Percentiles rank a stretch among this genome's conserved stretches.
Conservation (phyloP, 345 rosid species). For the Salix caprea region DNA sequence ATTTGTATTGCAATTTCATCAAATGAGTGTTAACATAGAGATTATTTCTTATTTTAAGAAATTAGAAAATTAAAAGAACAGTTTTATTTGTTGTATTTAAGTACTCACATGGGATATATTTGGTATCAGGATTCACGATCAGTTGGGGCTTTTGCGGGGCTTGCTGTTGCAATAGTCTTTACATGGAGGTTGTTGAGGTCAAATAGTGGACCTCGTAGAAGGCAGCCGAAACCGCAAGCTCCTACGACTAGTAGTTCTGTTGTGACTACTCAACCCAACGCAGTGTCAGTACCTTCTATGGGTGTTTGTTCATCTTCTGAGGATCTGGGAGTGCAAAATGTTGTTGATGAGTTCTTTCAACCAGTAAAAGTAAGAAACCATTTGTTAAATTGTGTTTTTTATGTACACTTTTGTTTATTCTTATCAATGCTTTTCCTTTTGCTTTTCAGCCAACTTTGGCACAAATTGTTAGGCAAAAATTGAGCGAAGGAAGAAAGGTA, state of each 20-base stretch:
- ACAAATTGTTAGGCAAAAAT: constrained; percentile 77
- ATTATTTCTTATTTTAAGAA: not conserved
- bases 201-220: constrained; percentile 57
- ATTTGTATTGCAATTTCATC: not conserved
- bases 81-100: not conserved
- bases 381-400: not conserved
- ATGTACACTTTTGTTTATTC: not conserved
- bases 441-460: constrained; percentile 68
- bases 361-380: constrained; percentile 53
- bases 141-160: constrained; percentile 88
- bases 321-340: constrained; percentile 60
- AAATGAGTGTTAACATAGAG: not conserved
- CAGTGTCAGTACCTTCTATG: constrained; percentile 34
- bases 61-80: not conserved
- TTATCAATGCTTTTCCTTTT: not conserved
- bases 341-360: constrained; percentile 76
- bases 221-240: constrained; percentile 69
- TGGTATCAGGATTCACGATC: constrained; percentile 71
- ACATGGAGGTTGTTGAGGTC: constrained; percentile 78
- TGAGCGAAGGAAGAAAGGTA: constrained; percentile 94
- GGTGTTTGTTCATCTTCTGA: constrained; percentile 44
- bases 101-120: not conserved
- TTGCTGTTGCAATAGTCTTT: constrained; percentile 84
- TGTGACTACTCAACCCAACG: constrained; percentile 43
- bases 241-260: constrained; percentile 43